Base-by-base conservation (phyloP, 768 basidiomycete genomes). In the Paxillus ammoniavirescens region DNA sequence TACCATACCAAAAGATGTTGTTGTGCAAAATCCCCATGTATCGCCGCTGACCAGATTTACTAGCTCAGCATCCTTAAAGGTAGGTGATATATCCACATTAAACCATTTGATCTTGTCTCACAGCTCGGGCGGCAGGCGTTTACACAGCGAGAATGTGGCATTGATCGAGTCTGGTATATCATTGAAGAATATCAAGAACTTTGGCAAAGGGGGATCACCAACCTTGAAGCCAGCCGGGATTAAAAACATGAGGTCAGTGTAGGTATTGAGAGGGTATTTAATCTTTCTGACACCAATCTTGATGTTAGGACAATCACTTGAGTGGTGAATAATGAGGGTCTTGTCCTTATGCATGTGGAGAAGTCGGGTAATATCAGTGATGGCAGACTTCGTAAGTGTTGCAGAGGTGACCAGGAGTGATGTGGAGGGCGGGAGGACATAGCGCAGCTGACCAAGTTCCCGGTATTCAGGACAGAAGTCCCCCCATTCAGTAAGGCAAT, bases 1-100 rank as follows among this genome's bases (percentile, higher is more conserved):
- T 54, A 73, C 69, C 72, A 75, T 70, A 26, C 73, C 71, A 54
- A 72, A 73, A 23, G 70, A 60, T 38, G 70, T 70, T 0, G 66
- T 73, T 7, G 41, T 61, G 45, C 45, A 65, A 10, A 71, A 42
- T 5, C 71, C 73, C 56, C 56, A 72, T 12, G 54, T 45, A 7
- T 63, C 54, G 3, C 59, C 59, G 10, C n/a, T 31, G 30, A 53
- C 38, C 12, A 70, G 52, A 8, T 42, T 42, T n/a, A 58, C 55
- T 0, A 49, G 12, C 18, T 55, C 44, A 0, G 54, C 55, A 13
- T 64, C 56, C 10, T 66, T 56, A 44, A 48, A 69, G 12, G 46
- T 15, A 2, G 35, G 17, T 8, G 60, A 47, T 59, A 67, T 63
- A 17, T 61, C 57, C 5, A 61, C 54, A 38, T 66, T 61, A 18